phyloP scores from a whole-genome alignment of 1,284 basidiomycete genomes.

The Leucoagaricus sp. region DNA sequence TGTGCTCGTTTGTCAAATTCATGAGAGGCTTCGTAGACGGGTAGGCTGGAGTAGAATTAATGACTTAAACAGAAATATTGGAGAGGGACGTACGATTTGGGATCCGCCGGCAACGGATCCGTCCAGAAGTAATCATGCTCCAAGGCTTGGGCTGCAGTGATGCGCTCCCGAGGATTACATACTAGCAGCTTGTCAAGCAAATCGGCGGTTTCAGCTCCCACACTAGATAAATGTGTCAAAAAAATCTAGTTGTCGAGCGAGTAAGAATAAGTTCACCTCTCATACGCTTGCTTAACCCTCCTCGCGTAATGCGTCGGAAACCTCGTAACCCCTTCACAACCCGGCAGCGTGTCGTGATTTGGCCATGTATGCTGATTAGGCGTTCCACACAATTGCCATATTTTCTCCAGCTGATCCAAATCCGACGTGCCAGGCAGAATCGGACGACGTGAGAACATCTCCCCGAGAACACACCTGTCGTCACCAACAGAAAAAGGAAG shows the following conservation, averaged over 20 bases:
- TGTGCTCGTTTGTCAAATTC: slow-evolving; percentile 82
- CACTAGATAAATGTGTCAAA: slow-evolving; percentile 35
- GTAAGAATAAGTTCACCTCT: slow-evolving; percentile 45
- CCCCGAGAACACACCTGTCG: slow-evolving; percentile 87
- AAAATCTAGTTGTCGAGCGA: not conserved
- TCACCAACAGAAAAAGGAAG: not conserved
- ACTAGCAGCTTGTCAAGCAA: slow-evolving; percentile 89
- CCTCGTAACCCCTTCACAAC: slow-evolving; percentile 77
- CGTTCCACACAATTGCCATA: slow-evolving; percentile 88
- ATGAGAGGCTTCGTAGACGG: slow-evolving; percentile 79
- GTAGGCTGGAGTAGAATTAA: slow-evolving; percentile 52
- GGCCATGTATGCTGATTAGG: slow-evolving; percentile 86
- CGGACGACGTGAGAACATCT: slow-evolving; percentile 91
- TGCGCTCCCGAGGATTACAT: slow-evolving; percentile 89
- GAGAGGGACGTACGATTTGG: slow-evolving; percentile 61
- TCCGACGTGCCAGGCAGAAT: slow-evolving; percentile 90
- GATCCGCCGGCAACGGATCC: slow-evolving; percentile 82
- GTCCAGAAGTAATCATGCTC: slow-evolving; percentile 94
- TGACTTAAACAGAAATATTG: not conserved
- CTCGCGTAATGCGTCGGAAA: slow-evolving; percentile 51
- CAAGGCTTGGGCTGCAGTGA: slow-evolving; percentile 88
- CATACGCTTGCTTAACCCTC: slow-evolving; percentile 57
- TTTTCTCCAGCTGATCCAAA: slow-evolving; percentile 88
- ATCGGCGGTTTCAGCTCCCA: slow-evolving; percentile 80
- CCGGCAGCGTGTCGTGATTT: slow-evolving; percentile 76